Base-by-base conservation (phyloP, 805 yeast genomes). In the Metschnikowia anglica region DNA sequence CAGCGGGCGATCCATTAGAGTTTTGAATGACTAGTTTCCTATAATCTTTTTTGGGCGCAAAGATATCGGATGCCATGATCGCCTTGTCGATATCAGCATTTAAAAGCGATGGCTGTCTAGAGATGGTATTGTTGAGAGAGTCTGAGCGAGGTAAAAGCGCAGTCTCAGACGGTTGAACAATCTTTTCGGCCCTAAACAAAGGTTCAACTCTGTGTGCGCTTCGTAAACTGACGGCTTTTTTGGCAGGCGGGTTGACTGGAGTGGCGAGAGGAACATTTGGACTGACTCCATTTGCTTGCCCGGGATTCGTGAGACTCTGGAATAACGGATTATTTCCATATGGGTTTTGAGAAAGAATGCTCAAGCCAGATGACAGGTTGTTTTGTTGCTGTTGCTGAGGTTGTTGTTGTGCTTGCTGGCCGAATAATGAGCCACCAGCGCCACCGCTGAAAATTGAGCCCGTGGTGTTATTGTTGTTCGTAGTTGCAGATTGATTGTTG, bases 261-360 rank as follows among this genome's bases (percentile, higher is more conserved):
- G 47, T 51, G 2, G 65, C 56, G 5, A 61, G 52, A 19, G 61
- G 61, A 4, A 65, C 67, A 12, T 45, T 41, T 17, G 73, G 70
- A 15, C 39, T 31, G n/a, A 43, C 29, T 27, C 34, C 43, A 23
- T 17, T 44, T 45, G 23, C 43, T 15, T 32, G 44, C 8, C 66
- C 67, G 8, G 60, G 48, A 3, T 64, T 67, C 2, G 67, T 60
- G 34, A 72, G 61, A 39, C 73, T 66, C 42, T 65, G 70, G 51
- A 86, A 88, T 39, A 90, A 68, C 5, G 89, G 85, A 53, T 83
- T 82, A 36, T 79, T 74, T 1, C 96, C 95, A 59, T 87, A 90
- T 33, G 97, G 96, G 58, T 84, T 66, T 41, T 61, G 66, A 2
- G 68, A 53, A 35, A 52, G 59, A 40, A 68, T 60, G 44, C 58